Evolutionary conservation across 805 yeast species (phyloP).

Genomic region (Saccharomyces kudriavzevii): DNA sequence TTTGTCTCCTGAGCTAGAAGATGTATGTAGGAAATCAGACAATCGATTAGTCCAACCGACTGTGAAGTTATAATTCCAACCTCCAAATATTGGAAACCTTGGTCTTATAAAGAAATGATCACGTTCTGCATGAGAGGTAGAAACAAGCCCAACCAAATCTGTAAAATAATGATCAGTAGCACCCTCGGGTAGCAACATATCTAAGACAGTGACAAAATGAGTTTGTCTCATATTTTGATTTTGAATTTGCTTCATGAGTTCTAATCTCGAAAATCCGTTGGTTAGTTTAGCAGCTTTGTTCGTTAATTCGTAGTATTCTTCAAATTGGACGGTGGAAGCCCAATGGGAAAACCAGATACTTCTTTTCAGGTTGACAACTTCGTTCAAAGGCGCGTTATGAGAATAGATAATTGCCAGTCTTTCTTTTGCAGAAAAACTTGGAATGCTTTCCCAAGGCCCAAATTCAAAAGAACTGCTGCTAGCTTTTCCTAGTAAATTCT

Average conservation of each 20-base stretch:
- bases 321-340: conserved; percentile 63
- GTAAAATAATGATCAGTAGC: conserved; percentile 68
- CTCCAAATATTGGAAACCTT: conserved; percentile 91
- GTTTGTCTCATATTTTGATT: not conserved
- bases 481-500: conserved; percentile 32
- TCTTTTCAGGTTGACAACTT: conserved; percentile 54
- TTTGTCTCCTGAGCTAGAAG: conserved; percentile 34
- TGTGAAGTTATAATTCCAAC: conserved; percentile 93
- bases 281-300: conserved; percentile 67
- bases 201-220: conserved; percentile 1
- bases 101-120: conserved; percentile 57
- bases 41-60: conserved; percentile 80
- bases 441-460: conserved; percentile 45
- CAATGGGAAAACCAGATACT: conserved; percentile 86
- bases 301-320: conserved; percentile 75
- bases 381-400: conserved; percentile 57
- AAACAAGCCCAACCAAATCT: conserved; percentile 88
- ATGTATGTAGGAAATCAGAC: conserved; percentile 41
- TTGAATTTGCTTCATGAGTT: conserved; percentile 43
- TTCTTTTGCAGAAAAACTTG: conserved; percentile 37
- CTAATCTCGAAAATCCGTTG: conserved; percentile 70
- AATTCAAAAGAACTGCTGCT: conserved; percentile 31
- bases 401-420: conserved; percentile 54
- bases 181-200: conserved; percentile 36
- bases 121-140: conserved; percentile 49